phyloP scores from a whole-genome alignment of 2,329 filamentous ascomycete genomes.

The Ophiostoma quercus region DNA sequence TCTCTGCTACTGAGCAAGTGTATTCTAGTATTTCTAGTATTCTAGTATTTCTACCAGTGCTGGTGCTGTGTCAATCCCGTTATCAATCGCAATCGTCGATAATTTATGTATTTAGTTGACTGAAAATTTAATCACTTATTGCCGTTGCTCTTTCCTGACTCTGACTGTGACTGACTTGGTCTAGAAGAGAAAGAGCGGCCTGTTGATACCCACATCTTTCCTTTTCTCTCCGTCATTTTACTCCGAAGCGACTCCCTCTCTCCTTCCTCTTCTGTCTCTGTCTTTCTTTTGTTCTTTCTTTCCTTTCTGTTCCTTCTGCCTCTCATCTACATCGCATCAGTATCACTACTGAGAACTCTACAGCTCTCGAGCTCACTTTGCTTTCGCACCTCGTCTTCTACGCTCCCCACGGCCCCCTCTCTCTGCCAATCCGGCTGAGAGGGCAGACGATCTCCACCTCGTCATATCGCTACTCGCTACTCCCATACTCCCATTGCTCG shows the following conservation, averaged over 20 bases:
- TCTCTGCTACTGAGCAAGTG: background rate
- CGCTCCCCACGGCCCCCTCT: conserved; percentile 14
- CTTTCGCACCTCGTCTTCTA: background rate
- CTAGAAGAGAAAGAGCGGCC: conserved; percentile 6
- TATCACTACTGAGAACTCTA: background rate
- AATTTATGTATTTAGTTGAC: background rate
- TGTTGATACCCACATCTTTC: conserved; percentile 17
- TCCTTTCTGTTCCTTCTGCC: background rate
- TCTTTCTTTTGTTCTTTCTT: background rate
- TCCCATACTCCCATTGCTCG: background rate
- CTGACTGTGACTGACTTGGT: conserved; percentile 3
- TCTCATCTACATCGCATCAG: too few species aligned
- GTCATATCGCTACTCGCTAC: background rate
- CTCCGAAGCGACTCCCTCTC: background rate
- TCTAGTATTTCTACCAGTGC: too few species aligned
- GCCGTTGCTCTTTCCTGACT: conserved; percentile 11
- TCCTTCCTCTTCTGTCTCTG: background rate
- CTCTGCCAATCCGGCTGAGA: conserved; percentile 19
- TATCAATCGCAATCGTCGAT: conserved; percentile 4
- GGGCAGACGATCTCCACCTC: conserved; percentile 21
- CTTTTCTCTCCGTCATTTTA: conserved; percentile 16
- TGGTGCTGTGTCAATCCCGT: background rate
- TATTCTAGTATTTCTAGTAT: too few species aligned
- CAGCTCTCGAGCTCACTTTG: conserved; percentile 8
- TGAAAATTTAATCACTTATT: background rate